Evolutionary conservation across 768 basidiomycete genomes (phyloP), one percentile per base, ranked within the genome.

Genomic region (Ephemerocybe angulata): DNA sequence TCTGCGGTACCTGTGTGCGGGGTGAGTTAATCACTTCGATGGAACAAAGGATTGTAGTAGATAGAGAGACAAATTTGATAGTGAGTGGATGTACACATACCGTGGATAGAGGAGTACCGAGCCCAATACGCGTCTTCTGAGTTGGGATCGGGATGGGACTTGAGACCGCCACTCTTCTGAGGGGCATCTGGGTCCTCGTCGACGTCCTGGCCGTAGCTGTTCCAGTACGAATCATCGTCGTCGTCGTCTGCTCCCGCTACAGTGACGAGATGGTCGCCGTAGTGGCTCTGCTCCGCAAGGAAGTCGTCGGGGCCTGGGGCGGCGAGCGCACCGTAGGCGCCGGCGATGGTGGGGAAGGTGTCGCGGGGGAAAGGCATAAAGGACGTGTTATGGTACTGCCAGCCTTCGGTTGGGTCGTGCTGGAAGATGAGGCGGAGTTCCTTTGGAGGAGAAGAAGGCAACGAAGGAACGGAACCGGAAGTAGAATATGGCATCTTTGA

Each of bases 121-220:
- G 86, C 86, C 88, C 88, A 90, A 60, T 90, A 90, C 5, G 85
- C 85, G 56, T 88, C 88, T 62, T 80, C 78, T 19, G 74, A 62
- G 50, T 60, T 68, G 43, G 60, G 56, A 31, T 65, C 63, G 19
- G 59, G 41, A 10, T 65, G 60, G 30, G 43, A 40, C 35, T 69
- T 66, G 27, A 55, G 19, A 22, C n/a, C n/a, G n/a, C n/a, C n/a
- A n/a, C n/a, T 35, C 52, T 48, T 42, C 50, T 49, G 58, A 59
- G 54, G 49, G 29, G 37, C 58, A 55, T 55, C 60, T 58, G 65
- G 67, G 46, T 56, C 56, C 52, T 69, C 59, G 52, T 71, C 74
- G 43, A 72, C 73, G 10, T 63, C 61, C 11, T 70, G 68, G 19
- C 74, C 80, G 58, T 89, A 88, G 11, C 84, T 76, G 58, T 84